phyloP scores from a whole-genome alignment of 176 grass and related monocot genomes.

The Oryza coarctata region DNA sequence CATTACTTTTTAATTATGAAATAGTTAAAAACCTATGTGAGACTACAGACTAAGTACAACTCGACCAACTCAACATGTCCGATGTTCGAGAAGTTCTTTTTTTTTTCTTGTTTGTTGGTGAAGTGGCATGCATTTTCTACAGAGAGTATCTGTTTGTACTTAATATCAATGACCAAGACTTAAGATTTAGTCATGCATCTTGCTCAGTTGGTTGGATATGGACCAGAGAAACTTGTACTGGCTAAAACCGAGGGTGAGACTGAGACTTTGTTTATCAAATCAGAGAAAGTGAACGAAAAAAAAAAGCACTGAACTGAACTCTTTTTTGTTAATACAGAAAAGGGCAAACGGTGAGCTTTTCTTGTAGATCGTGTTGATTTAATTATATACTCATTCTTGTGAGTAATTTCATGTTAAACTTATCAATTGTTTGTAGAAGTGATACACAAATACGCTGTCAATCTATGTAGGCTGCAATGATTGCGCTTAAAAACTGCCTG shows the following conservation, averaged over 20 bases:
- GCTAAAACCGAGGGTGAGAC: background rate
- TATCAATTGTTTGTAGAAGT: background rate
- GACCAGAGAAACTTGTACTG: background rate
- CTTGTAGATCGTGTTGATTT: too few relatives aligned
- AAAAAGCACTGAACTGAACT: background rate
- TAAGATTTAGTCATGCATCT: background rate
- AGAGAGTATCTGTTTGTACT: background rate
- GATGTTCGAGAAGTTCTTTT: background rate
- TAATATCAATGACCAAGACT: background rate
- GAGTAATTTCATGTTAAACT: background rate
- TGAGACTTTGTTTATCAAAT: background rate
- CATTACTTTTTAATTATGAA: too few relatives aligned
- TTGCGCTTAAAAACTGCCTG: background rate
- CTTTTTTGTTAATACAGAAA: background rate
- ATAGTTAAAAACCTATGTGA: too few relatives aligned
- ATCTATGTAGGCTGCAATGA: background rate
- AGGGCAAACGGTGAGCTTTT: background rate
- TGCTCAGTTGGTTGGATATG: background rate
- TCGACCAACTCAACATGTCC: background rate
- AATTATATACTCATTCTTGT: background rate
- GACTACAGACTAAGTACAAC: too few relatives aligned
- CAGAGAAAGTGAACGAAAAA: background rate
- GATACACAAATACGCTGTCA: background rate
- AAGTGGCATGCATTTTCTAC: background rate
- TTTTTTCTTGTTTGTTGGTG: background rate